Evolutionary conservation across 495 filamentous ascomycete genomes (phyloP).

Genomic region (Penicillium cosmopolitanum): DNA sequence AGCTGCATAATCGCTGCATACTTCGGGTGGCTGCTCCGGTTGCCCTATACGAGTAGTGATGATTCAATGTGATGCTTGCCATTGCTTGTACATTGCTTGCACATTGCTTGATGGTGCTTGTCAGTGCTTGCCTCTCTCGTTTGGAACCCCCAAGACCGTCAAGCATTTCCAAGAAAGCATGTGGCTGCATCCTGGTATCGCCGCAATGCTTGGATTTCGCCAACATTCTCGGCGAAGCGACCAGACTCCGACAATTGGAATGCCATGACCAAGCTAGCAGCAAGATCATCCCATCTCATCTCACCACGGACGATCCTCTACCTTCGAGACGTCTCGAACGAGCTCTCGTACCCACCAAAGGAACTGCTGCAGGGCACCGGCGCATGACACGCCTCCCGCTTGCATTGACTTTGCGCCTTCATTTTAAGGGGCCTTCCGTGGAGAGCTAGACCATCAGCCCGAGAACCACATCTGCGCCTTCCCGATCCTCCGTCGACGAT

Average conservation of each 20-base stretch:
- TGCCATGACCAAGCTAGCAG: neutral
- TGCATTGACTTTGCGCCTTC: conserved; percentile 11
- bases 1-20: neutral
- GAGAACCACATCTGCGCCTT: conserved; percentile 8
- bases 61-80: neutral
- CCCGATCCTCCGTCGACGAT: conserved; percentile 4
- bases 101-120: neutral
- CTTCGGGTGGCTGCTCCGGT: neutral
- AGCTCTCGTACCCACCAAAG: conserved; percentile 3
- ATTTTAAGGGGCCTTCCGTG: conserved; percentile 15
- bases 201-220: neutral
- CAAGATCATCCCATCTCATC: neutral
- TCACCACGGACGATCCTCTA: neutral
- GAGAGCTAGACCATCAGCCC: conserved; percentile 1
- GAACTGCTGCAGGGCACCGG: conserved; percentile 8
- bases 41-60: neutral
- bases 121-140: conserved; percentile 1
- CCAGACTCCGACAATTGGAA: neutral
- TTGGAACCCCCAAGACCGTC: neutral
- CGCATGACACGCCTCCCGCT: conserved; percentile 5
- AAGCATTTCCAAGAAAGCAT: conserved; percentile 1
- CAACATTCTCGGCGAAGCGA: neutral
- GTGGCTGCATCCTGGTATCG: neutral
- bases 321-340: neutral
- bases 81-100: neutral